Percentiles rank a stretch among this genome's conserved stretches.
Conservation (phyloP, 805 yeast genomes). For the Tetrapisispora phaffii region DNA sequence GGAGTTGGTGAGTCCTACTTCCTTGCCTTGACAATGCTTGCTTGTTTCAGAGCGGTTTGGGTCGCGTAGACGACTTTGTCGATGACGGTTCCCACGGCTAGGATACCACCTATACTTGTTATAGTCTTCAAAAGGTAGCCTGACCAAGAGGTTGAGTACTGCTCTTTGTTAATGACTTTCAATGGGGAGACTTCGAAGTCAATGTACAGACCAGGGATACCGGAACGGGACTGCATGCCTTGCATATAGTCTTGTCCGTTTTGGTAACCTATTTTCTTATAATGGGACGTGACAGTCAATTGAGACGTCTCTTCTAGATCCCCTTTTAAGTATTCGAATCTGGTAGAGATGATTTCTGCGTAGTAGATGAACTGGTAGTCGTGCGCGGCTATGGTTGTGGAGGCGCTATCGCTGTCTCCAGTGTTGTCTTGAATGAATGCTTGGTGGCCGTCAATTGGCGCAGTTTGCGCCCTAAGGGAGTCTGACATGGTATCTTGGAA, state of each 20-base stretch:
- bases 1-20: background rate
- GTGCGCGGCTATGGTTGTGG: conserved; percentile 31
- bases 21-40: background rate
- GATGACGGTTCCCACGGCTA: conserved; percentile 82
- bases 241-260: conserved; percentile 92
- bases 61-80: conserved; percentile 88
- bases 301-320: conserved; percentile 63
- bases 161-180: conserved; percentile 79
- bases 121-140: conserved; percentile 74
- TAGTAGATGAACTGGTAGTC: conserved; percentile 64
- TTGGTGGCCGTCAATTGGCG: conserved; percentile 52
- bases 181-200: conserved; percentile 87
- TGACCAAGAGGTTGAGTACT: conserved; percentile 58
- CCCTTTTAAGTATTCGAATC: conserved; percentile 57
- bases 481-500: background rate
- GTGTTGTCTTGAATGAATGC: conserved; percentile 24
- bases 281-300: conserved; percentile 80
- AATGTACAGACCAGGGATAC: conserved; percentile 82
- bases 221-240: conserved; percentile 73
- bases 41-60: conserved; percentile 36
- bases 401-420: conserved; percentile 1
- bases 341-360: conserved; percentile 81
- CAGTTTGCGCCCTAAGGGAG: background rate
- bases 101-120: conserved; percentile 85
- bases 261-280: conserved; percentile 48